These are phyloP conservation scores for Silene uniflora DNA, from an alignment of 148 eudicot genomes.

Conservation along the genomic window DNA sequence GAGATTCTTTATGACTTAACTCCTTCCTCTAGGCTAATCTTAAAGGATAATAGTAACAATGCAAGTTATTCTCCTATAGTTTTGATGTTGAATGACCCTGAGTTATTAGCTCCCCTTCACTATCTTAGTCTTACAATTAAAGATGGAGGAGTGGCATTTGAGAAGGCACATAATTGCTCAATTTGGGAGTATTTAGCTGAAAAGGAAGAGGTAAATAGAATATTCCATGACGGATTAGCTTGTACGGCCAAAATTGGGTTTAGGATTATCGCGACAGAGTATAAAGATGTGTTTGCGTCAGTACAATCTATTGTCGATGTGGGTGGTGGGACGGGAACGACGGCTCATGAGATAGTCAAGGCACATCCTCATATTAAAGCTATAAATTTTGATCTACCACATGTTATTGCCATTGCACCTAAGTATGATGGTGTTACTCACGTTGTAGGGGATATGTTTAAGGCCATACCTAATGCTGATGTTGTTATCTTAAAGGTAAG, in stretches of 20 bases:
- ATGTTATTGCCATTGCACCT: constrained; percentile 44
- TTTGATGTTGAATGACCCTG: constrained; percentile 22
- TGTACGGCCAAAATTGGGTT: constrained; percentile 31
- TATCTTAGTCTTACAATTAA: constrained; percentile 25
- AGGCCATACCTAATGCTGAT: constrained; percentile 43
- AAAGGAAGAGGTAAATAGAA: constrained; percentile 27
- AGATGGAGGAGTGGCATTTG: constrained; percentile 32
- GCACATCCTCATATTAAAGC: constrained; percentile 43
- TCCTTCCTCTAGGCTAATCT: constrained; percentile 33
- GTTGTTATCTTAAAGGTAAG: constrained; percentile 50
- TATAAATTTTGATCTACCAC: constrained; percentile 55
- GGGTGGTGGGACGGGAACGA: constrained; percentile 55
- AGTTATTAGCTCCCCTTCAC: constrained; percentile 21
- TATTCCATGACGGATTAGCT: constrained; percentile 41
- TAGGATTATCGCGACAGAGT: constrained; percentile 22
- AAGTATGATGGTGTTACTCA: constrained; percentile 40
- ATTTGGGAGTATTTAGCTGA: constrained; percentile 35
- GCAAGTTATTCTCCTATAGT: constrained; percentile 38
- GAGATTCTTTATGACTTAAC: constrained; percentile 39
- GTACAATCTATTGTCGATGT: constrained; percentile 47
- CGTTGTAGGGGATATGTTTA: constrained; percentile 59
- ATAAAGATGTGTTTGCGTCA: constrained; percentile 36
- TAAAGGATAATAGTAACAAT: constrained; percentile 15
- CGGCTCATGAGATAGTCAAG: constrained; percentile 28
- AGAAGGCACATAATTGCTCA: constrained; percentile 31